Percentiles rank a stretch among this genome's conserved stretches.
phyloP scores from a whole-genome alignment of 73 alveolate species.

The Paramecium octaurelia region DNA sequence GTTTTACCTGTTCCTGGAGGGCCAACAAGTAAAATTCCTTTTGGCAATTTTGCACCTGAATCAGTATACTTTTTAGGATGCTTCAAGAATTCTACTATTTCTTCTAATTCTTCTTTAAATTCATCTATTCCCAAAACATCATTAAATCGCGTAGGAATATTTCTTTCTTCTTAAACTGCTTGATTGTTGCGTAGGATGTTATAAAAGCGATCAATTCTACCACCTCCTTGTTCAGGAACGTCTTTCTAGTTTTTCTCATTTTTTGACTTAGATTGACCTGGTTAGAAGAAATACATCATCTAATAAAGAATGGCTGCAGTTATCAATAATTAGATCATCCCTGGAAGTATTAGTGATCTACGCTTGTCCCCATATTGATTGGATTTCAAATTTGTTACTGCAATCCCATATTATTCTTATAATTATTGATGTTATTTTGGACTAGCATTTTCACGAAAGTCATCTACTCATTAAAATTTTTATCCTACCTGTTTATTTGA shows the following conservation, averaged over 20 bases:
- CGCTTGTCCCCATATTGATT: not conserved
- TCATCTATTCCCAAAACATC: constrained; percentile 90
- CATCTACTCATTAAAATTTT: not conserved
- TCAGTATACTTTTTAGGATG: constrained; percentile 68
- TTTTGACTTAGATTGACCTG: not conserved
- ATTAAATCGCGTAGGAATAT: constrained; percentile 65
- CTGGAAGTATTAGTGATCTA: not conserved
- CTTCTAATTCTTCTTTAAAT: constrained; percentile 79
- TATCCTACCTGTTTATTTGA: not conserved
- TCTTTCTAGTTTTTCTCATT: not conserved
- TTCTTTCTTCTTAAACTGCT: constrained; percentile 47
- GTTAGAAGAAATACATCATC: not conserved
- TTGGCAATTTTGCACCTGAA: constrained; percentile 84
- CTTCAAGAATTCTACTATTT: constrained; percentile 70
- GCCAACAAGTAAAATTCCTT: constrained; percentile 80
- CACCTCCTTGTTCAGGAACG: not conserved
- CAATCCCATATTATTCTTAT: constrained; percentile 9
- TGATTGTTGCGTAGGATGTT: not conserved
- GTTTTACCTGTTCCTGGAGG: constrained; percentile 92
- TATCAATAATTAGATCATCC: not conserved
- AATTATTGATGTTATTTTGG: not conserved
- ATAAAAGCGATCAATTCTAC: not conserved
- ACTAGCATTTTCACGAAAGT: not conserved
- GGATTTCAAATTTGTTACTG: not conserved
- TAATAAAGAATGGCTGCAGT: not conserved